Conservation (phyloP, 495 filamentous ascomycete genomes). For the Glarea lozoyensis region DNA sequence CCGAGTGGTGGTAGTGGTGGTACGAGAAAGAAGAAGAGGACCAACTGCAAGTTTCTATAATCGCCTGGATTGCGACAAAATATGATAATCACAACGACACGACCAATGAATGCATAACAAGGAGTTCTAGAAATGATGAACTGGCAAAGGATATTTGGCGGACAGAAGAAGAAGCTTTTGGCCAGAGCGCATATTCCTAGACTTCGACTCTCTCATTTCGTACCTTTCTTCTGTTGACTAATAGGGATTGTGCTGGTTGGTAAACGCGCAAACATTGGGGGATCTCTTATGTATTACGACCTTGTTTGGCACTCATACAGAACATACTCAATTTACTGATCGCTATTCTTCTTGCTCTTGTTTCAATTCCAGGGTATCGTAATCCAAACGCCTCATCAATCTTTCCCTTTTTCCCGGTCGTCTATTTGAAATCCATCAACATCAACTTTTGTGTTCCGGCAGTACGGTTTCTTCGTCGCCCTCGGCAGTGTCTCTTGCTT, state of each 20-base stretch:
- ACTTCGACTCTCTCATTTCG: constrained; percentile 5
- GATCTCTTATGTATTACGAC: constrained; percentile 22
- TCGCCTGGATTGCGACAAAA: constrained; percentile 12
- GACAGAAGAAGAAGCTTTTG: constrained; percentile 6
- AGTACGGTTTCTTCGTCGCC: constrained; percentile 19
- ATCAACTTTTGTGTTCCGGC: constrained; percentile 4
- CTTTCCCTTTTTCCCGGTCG: constrained; percentile 4
- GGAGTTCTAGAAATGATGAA: constrained; percentile 12
- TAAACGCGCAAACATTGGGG: constrained; percentile 7
- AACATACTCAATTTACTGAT: background rate
- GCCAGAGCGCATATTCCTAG: constrained; percentile 9
- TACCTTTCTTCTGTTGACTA: constrained; percentile 13
- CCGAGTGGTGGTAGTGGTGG: constrained; percentile 24
- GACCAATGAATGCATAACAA: constrained; percentile 21
- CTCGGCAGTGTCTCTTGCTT: constrained; percentile 8
- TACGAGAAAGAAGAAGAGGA: constrained; percentile 59
- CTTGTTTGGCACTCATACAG: constrained; percentile 10
- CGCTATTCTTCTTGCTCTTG: background rate
- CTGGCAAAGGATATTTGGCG: constrained; percentile 10
- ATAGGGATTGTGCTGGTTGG: constrained; percentile 18
- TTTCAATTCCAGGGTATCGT: constrained; percentile 23
- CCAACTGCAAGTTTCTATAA: constrained; percentile 66
- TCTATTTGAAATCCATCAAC: constrained; percentile 6
- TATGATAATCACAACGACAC: constrained; percentile 21
- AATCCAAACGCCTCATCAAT: constrained; percentile 9